Conservation (phyloP, 2,329 filamentous ascomycete species). For the Pestalotiopsis sp. region DNA sequence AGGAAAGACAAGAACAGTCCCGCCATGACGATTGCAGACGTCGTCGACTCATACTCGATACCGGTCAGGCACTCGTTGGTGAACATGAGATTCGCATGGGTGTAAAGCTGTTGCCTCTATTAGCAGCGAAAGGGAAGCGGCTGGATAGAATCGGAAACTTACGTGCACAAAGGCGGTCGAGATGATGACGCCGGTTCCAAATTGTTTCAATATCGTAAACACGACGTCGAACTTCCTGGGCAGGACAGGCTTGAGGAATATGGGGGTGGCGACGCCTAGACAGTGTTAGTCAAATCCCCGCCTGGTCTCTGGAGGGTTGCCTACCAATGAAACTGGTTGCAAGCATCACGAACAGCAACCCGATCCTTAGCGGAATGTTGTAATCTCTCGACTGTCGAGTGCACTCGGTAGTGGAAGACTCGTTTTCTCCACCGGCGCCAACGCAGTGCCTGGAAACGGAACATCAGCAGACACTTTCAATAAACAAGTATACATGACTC, state of each 20-base stretch:
- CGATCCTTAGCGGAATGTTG: conserved; percentile 69
- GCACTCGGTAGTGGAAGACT: conserved; percentile 43
- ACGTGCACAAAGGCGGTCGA: conserved; percentile 73
- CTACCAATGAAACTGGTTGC: conserved; percentile 67
- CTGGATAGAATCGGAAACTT: conserved; percentile 25
- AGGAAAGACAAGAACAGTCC: conserved; percentile 74
- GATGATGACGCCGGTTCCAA: conserved; percentile 74
- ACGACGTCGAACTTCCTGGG: conserved; percentile 49
- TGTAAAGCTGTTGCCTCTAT: conserved; percentile 60
- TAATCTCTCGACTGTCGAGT: conserved; percentile 56
- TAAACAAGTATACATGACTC: conserved; percentile 34
- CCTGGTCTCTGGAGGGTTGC: background rate
- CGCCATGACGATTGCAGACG: conserved; percentile 73
- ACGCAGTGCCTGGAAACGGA: conserved; percentile 57
- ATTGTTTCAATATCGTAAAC: conserved; percentile 71
- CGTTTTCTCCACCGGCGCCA: conserved; percentile 44
- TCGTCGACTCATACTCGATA: conserved; percentile 69
- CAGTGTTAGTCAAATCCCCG: too few relatives aligned
- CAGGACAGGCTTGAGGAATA: conserved; percentile 63
- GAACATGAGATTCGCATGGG: conserved; percentile 75
- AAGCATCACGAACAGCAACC: conserved; percentile 73
- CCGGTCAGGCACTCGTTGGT: conserved; percentile 66
- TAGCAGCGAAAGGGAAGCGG: background rate
- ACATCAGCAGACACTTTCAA: background rate
- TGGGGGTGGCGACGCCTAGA: conserved; percentile 64